Evolutionary conservation across 2,329 filamentous ascomycete genomes (phyloP).

Genomic region (Aspergillus viridinutans): DNA sequence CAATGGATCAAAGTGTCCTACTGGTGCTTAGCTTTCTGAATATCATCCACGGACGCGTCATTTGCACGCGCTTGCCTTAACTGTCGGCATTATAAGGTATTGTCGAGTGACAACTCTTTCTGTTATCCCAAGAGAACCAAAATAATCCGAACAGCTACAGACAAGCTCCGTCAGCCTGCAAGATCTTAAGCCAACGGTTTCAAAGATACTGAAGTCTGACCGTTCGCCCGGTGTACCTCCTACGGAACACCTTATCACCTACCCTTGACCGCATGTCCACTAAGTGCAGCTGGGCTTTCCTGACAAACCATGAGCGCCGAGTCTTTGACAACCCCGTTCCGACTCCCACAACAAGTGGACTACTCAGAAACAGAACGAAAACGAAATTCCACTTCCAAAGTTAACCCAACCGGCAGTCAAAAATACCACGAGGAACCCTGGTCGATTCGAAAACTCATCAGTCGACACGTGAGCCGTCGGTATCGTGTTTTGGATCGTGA

Average conservation of each 20-base stretch:
- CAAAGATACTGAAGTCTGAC: no score
- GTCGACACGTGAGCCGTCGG: slow-evolving; percentile 23
- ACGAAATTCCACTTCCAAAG: slow-evolving; percentile 5
- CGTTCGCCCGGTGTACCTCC: no score
- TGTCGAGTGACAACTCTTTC: neutral
- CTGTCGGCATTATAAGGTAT: neutral
- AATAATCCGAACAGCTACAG: neutral
- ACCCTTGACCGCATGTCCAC: slow-evolving; percentile 2
- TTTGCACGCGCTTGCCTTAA: neutral
- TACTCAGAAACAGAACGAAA: slow-evolving; percentile 11
- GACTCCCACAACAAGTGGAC: slow-evolving; percentile 11
- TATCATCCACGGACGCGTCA: neutral
- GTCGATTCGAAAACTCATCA: slow-evolving; percentile 26
- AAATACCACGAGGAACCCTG: slow-evolving; percentile 15
- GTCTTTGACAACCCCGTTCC: slow-evolving; percentile 13
- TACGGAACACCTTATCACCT: neutral
- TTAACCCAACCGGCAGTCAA: slow-evolving; percentile 1
- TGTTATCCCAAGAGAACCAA: neutral
- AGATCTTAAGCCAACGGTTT: neutral
- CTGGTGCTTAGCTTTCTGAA: neutral
- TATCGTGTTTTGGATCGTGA: slow-evolving; percentile 30
- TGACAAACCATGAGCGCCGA: slow-evolving; percentile 20
- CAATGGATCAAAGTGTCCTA: neutral
- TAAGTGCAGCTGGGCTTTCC: slow-evolving; percentile 1
- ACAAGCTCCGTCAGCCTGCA: neutral